Base-by-base conservation (phyloP, 2,329 filamentous ascomycete species). In the Shiraia bambusicola region DNA sequence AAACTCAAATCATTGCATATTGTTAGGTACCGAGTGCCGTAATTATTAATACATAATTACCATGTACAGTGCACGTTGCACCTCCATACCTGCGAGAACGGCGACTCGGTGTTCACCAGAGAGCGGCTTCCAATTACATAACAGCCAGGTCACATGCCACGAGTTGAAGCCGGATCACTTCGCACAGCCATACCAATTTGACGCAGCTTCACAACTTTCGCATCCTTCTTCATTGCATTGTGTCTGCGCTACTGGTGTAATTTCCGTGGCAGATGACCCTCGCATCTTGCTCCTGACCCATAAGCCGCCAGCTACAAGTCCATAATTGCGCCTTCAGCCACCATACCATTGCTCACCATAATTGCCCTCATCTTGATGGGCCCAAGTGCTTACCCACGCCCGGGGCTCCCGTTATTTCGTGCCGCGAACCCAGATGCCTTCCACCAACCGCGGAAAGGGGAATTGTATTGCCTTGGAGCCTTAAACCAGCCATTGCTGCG, bases 401-500 rank as follows among this genome's bases (percentile, higher is more conserved):
- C 47, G 47, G 37, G 35, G 47, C 45, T 49, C 40, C 52, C 48
- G 48, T 47, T 39, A 28, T 28, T n/a, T 42, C 43, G 42, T 53
- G 47, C 58, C 57, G 52, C 42, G 39, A 39, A 34, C 43, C 50
- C 34, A 42, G 37, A 35, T 37, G 48, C 30, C 29, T 47, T 49
- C 43, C 47, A 51, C 63, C 59, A 66, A 61, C 56, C 47, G 49
- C 33, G 51, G 10, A 31, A 11, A 16, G 36, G 47, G 42, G 34
- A 66, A 66, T 59, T 46, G 40, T 56, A 57, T 43, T 67, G 63
- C 63, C 63, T 67, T 47, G 42, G 34, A 52, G 49, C 52, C 58
- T 56, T 45, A 37, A 49, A 32, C 40, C 42, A 24, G 32, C 50
- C 42, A 30, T 32, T 29, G 3, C 13, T n/a, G 7, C 15, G 15